phyloP scores from a whole-genome alignment of 2,329 filamentous ascomycete genomes.

The Sporothrix globosa region DNA sequence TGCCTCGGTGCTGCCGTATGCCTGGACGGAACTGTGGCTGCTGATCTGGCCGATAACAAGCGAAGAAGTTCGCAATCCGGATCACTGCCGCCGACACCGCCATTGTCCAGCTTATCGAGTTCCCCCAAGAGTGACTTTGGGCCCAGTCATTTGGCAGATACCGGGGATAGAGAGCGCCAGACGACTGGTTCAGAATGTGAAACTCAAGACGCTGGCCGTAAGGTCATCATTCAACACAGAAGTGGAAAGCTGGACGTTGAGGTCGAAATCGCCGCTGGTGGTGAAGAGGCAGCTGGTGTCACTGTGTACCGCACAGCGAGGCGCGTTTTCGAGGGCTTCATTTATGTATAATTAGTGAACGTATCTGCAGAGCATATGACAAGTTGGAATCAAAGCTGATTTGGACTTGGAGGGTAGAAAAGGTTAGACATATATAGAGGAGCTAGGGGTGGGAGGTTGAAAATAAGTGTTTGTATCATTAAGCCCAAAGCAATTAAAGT shows the following conservation, averaged over 20 bases:
- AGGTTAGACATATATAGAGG: too few relatives aligned
- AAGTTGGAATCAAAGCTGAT: not conserved
- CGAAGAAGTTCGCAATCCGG: not conserved
- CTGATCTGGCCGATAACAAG: not conserved
- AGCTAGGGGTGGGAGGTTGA: not conserved
- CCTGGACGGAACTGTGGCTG: slow-evolving; percentile 47
- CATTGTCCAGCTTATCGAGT: slow-evolving; percentile 8
- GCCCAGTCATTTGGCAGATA: not conserved
- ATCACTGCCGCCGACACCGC: slow-evolving; percentile 8
- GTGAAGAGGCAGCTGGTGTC: slow-evolving; percentile 38
- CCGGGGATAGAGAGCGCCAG: not conserved
- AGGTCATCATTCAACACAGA: slow-evolving; percentile 40
- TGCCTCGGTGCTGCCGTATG: slow-evolving; percentile 52
- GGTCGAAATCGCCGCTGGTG: slow-evolving; percentile 36
- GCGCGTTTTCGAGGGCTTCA: slow-evolving; percentile 42
- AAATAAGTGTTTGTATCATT: not conserved
- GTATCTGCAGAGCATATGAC: not conserved
- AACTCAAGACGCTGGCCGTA: slow-evolving; percentile 19
- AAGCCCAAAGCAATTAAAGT: not conserved
- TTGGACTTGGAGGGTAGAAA: not conserved
- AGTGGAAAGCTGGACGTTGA: slow-evolving; percentile 37
- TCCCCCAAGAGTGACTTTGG: slow-evolving; percentile 1
- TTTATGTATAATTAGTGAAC: slow-evolving; percentile 9
- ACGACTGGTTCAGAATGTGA: not conserved
- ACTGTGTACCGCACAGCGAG: slow-evolving; percentile 42